A percentile compares a stretch with the other conserved stretches of the same genome.
Evolutionary conservation across 257 asterid genomes (phyloP).

Genomic region (Coffea canephora): DNA sequence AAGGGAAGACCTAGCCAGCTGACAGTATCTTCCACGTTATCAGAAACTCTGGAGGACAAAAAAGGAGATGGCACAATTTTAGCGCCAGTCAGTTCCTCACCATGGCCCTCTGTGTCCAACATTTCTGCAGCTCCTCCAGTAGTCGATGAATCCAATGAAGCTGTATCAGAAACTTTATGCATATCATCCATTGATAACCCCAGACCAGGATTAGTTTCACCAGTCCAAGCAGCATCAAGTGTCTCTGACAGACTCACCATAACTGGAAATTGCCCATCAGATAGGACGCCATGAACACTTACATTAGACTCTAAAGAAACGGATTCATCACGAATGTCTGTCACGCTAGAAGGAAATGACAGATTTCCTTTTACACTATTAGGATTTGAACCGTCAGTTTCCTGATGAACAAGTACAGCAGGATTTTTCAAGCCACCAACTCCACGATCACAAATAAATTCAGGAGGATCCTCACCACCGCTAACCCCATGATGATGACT

Average conservation of each 20-base stretch:
- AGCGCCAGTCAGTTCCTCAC: constrained; percentile 35
- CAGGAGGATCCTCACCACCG: constrained; percentile 23
- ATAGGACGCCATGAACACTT: constrained; percentile 48
- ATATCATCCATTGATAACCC: constrained; percentile 35
- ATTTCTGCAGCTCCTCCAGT: constrained; percentile 39
- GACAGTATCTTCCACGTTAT: constrained; percentile 46
- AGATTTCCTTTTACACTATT: constrained; percentile 29
- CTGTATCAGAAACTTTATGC: constrained; percentile 33
- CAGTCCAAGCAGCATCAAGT: constrained; percentile 93
- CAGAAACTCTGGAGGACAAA: constrained; percentile 47
- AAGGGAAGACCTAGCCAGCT: constrained; percentile 80
- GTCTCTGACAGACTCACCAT: constrained; percentile 60
- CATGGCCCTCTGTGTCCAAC: constrained; percentile 46
- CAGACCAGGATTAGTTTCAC: constrained; percentile 48
- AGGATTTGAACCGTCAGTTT: constrained; percentile 23
- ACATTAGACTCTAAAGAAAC: constrained; percentile 42
- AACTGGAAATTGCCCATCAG: constrained; percentile 63
- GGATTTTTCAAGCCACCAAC: constrained; percentile 22
- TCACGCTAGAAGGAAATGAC: constrained; percentile 28
- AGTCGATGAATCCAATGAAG: constrained; percentile 37
- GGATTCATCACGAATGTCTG: constrained; percentile 31
- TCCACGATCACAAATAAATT: constrained; percentile 31
- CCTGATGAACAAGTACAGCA: constrained; percentile 31
- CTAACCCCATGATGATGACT: constrained; percentile 27
- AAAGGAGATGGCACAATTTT: constrained; percentile 39